Percentiles rank a stretch among this genome's conserved stretches.
These are phyloP conservation scores for Malbranchea zuffiana DNA, from an alignment of 2,329 filamentous ascomycete species.

Conservation along the genomic window DNA sequence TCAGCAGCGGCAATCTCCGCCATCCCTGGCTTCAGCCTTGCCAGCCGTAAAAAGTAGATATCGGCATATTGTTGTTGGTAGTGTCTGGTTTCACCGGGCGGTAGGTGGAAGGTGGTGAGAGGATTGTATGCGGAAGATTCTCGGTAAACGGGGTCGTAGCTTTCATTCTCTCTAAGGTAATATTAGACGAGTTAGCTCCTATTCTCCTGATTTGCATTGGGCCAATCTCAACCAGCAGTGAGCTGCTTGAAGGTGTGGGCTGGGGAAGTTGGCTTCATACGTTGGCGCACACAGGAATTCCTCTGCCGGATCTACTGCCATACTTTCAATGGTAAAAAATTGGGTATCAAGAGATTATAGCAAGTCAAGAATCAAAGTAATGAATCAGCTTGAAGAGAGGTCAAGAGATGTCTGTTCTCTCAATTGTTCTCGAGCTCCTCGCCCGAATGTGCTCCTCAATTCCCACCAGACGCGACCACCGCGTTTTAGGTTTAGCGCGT, in stretches of 20 bases:
- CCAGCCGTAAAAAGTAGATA: constrained; percentile 89
- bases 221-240: not conserved
- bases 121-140: constrained; percentile 57
- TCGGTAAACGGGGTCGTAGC: constrained; percentile 41
- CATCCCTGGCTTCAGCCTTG: constrained; percentile 74
- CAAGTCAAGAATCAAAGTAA: not conserved
- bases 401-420: constrained; percentile 4
- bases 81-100: constrained; percentile 51
- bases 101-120: constrained; percentile 61
- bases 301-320: constrained; percentile 8
- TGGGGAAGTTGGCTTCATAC: constrained; percentile 16
- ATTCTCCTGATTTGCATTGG: not conserved
- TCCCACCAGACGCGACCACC: not conserved
- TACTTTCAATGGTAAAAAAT: not conserved
- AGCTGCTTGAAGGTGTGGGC: not conserved
- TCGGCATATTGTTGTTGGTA: constrained; percentile 96
- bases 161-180: constrained; percentile 21
- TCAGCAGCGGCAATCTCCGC: constrained; percentile 61
- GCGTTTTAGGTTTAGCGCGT: constrained; percentile 12
- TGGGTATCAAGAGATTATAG: not conserved
- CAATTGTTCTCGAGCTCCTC: not conserved
- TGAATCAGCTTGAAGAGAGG: not conserved
- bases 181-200: constrained; percentile 12
- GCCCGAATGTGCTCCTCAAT: not conserved
- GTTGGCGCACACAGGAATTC: constrained; percentile 23